Evolutionary conservation across 1,139 yeast species (phyloP).

Genomic region (Taphrina deformans): DNA sequence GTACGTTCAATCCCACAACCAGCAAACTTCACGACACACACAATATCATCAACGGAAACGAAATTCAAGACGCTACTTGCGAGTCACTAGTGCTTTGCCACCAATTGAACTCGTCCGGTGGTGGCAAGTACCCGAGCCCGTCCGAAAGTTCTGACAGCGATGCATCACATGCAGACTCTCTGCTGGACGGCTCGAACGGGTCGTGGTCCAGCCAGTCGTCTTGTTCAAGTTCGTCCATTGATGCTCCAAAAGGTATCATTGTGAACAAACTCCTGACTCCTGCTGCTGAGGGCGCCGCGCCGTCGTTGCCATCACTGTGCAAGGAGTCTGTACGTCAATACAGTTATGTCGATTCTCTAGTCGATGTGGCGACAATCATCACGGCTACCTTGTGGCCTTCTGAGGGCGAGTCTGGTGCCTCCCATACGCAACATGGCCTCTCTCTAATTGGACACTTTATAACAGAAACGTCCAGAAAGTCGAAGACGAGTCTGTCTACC

Average conservation of each 20-base stretch:
- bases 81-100: background rate
- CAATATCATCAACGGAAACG: background rate
- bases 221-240: background rate
- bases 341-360: slow-evolving; percentile 38
- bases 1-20: background rate
- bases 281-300: background rate
- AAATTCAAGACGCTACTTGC: background rate
- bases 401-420: slow-evolving; percentile 34
- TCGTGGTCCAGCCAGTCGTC: background rate
- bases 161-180: background rate
- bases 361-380: slow-evolving; percentile 46
- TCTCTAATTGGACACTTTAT: slow-evolving; percentile 52
- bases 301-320: slow-evolving; percentile 1
- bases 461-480: slow-evolving; percentile 65
- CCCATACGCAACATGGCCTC: slow-evolving; percentile 30
- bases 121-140: background rate
- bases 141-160: background rate
- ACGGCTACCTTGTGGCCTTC: slow-evolving; percentile 47
- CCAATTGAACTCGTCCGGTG: background rate
- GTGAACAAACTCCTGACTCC: background rate
- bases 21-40: background rate
- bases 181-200: background rate
- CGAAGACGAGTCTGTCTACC: slow-evolving; percentile 64
- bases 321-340: slow-evolving; percentile 21
- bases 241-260: background rate